These are phyloP conservation scores for Macrophomina phaseolina DNA, from an alignment of 2,329 filamentous ascomycete genomes.

Conservation along the genomic window DNA sequence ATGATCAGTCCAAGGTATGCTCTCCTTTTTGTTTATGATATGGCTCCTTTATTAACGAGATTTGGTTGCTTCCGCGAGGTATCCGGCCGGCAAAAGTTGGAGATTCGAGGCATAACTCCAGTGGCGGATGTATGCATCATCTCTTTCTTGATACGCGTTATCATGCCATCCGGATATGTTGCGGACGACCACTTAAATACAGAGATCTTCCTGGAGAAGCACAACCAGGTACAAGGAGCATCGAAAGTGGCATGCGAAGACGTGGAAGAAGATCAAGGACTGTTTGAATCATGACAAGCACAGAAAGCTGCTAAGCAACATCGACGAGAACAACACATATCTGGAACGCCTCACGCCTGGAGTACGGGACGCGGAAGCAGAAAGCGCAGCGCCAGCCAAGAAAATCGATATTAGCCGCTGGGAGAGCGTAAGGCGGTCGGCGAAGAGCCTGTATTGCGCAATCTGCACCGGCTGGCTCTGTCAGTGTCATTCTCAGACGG, in stretches of 20 bases:
- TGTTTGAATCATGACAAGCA: conserved; percentile 7
- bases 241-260: neutral
- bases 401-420: conserved; percentile 12
- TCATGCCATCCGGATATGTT: neutral
- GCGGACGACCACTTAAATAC: neutral
- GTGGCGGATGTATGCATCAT: neutral
- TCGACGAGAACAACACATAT: neutral
- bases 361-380: neutral
- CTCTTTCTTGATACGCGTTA: neutral
- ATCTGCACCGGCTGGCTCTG: conserved; percentile 20
- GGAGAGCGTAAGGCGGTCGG: neutral
- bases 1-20: neutral
- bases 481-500: conserved; percentile 3
- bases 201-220: conserved; percentile 3
- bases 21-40: no score
- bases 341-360: conserved; percentile 12
- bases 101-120: neutral
- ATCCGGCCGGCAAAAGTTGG: neutral
- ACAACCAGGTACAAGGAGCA: neutral
- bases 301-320: neutral
- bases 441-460: conserved; percentile 14
- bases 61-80: neutral
- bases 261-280: conserved; percentile 8
- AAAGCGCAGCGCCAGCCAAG: neutral
- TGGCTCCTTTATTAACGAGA: neutral